These are phyloP conservation scores for Paragyromitra xinjiangensis DNA, from an alignment of 495 filamentous ascomycete genomes.

Conservation along the genomic window DNA sequence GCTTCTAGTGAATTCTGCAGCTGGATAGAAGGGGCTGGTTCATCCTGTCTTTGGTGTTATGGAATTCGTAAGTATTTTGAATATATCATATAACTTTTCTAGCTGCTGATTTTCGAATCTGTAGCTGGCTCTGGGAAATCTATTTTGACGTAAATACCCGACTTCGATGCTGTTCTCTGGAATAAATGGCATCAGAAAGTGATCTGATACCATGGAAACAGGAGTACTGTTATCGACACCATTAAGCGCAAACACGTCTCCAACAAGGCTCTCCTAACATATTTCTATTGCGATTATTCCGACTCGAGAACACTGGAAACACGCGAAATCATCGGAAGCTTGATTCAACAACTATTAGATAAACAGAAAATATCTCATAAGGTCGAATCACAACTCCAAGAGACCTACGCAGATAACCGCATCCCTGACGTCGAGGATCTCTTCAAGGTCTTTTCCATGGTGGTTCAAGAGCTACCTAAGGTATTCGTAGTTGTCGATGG, in stretches of 20 bases:
- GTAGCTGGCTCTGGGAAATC: background rate
- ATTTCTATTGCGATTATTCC: background rate
- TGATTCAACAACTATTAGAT: background rate
- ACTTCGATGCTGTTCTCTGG: background rate
- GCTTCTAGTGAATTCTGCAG: background rate
- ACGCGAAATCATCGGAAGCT: background rate
- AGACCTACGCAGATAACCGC: background rate
- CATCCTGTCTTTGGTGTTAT: background rate
- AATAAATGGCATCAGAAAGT: background rate
- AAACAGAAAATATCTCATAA: background rate
- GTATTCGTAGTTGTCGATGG: background rate
- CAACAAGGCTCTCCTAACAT: background rate
- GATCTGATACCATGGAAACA: background rate
- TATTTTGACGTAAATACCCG: background rate
- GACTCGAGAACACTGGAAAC: background rate
- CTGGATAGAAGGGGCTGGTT: background rate
- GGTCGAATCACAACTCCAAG: background rate
- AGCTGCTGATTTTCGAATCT: background rate
- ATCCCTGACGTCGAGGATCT: background rate
- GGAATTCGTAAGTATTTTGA: background rate
- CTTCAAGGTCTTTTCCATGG: background rate
- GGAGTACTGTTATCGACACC: background rate
- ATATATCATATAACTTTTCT: background rate
- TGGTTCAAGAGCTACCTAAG: background rate
- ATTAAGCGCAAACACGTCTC: background rate